A percentile compares a stretch with the other conserved stretches of the same genome.
These are phyloP conservation scores for Physcomitrium patens DNA, from an alignment of 225 moss, liverwort and hornwort species.

Conservation along the genomic window DNA sequence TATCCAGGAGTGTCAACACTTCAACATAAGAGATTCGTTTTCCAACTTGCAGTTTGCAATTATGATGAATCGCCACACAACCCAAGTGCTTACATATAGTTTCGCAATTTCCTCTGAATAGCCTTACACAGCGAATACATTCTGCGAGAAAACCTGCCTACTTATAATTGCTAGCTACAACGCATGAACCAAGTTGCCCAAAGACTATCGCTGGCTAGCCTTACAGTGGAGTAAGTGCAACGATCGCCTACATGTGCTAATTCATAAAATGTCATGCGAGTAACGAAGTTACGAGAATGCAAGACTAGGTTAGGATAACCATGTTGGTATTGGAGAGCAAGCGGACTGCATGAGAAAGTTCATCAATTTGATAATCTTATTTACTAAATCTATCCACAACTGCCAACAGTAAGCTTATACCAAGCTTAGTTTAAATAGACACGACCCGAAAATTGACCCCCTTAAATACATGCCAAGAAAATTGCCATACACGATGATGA, in stretches of 20 bases:
- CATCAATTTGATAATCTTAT: slow-evolving; percentile 17
- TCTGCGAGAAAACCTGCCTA: slow-evolving; percentile 40
- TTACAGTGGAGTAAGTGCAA: slow-evolving; percentile 34
- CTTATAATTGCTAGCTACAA: slow-evolving; percentile 36
- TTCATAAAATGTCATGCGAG: slow-evolving; percentile 34
- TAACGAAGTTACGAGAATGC: slow-evolving; percentile 26
- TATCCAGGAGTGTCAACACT: not conserved
- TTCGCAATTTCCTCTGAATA: slow-evolving; percentile 17
- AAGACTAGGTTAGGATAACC: slow-evolving; percentile 2
- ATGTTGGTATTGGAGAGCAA: slow-evolving; percentile 15
- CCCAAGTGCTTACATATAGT: slow-evolving; percentile 2
- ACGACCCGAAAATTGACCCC: slow-evolving; percentile 5
- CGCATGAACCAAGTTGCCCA: slow-evolving; percentile 35
- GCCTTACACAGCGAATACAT: slow-evolving; percentile 31
- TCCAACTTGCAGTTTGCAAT: slow-evolving; percentile 12
- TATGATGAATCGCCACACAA: slow-evolving; percentile 22
- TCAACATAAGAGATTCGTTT: slow-evolving; percentile 4
- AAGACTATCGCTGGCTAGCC: slow-evolving; percentile 30
- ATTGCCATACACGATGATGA: not conserved
- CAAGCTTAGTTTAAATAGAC: slow-evolving; percentile 3
- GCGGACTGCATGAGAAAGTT: slow-evolving; percentile 12
- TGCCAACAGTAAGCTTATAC: slow-evolving; percentile 17
- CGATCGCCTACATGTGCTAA: slow-evolving; percentile 34
- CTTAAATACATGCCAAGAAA: slow-evolving; percentile 8
- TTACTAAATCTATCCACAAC: not conserved